Evolutionary conservation across 306 rosid genomes (phyloP), one percentile per base, ranked within the genome.

Genomic region (Rubus parviflorus): DNA sequence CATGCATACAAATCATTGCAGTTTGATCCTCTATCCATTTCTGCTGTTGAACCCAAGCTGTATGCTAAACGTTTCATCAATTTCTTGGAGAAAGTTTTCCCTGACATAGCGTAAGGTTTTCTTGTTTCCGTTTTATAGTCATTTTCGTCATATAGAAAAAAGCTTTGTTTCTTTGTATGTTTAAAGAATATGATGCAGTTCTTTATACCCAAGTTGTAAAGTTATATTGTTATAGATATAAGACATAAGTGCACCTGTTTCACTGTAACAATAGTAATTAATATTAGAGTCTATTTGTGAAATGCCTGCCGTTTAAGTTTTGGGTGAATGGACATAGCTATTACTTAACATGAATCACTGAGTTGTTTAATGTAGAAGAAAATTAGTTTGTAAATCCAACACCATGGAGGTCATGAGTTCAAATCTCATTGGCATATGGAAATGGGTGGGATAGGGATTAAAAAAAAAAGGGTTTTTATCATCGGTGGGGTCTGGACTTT

Each of bases 11-110:
- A 95, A 80, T 88, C 99, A 0, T 23, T 83, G 67, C 81, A 61
- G 43, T 78, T 65, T 63, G 88, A 92, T 48, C 94, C 97, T 47
- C 30, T 52, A 68, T 17, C 91, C 11, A 83, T 95, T 72, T 95
- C 99, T 46, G 97, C 83, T 0, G 89, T 81, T 68, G 97, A 95
- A 61, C 97, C 99, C 3, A 73, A 78, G 77, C 22, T 82, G 20
- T 95, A 95, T 40, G 99, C 96, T 4, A 30, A 79, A 20, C 97
- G 99, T 78, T 95, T 95, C 87, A 67, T 83, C 89, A 82, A 77
- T 73, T 95, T 90, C 94, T 64, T 95, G 93, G 88, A 87, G 60
- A 81, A 65, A 67, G 89, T 91, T 83, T 95, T 95, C 73, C 97
- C 88, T 0, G 89, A 77, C 43, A 22, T 38, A 8, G 89, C 83